Evolutionary conservation across 495 filamentous ascomycete species (phyloP), one percentile per base, ranked within the genome.

Genomic region (Hyaloscypha hepaticicola): DNA sequence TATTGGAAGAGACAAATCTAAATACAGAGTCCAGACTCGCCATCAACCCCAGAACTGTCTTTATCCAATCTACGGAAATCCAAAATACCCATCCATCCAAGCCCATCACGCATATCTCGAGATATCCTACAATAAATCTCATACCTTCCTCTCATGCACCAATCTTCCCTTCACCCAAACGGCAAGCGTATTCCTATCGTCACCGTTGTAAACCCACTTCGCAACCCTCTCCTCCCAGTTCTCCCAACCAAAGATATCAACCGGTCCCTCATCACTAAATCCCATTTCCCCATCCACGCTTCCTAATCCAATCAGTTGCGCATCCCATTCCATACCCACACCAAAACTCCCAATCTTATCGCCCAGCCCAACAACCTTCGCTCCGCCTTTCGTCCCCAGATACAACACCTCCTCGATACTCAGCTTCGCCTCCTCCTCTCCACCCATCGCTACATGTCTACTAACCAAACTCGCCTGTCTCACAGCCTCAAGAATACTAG

Each of bases 241-340:
- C 80, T 96, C 92, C 81, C 83, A 88, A n/a, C 91, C 91, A 80
- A 93, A 97, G 9, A 94, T 71, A 79, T 97, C 91, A 6, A 95
- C 91, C 28, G 84, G 77, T 69, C 50, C 61, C 19, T 70, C 71
- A 12, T 75, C 69, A 9, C 25, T 55, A 34, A 58, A 68, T 28
- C 72, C 78, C 2, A 73, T 80, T 4, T 77, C 69, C 55, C 65
- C 72, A 60, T 63, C 70, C 3, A 81, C 83, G 4, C 63, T 50
- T 12, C 77, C 83, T 25, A 93, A 71, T n/a, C 82, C 77, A 48
- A 96, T 78, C 68, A 95, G 77, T 77, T 95, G 88, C 68, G 89
- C 91, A 83, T 97, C 93, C 86, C 88, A 97, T 68, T 90, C 83
- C 90, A 86, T 94, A n/a, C 92, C 93, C 1, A 87, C 83, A 66